Evolutionary conservation across 192 early-diverging fungal genomes (phyloP), one percentile per base, ranked within the genome.

Genomic region (Backusella australiensis): DNA sequence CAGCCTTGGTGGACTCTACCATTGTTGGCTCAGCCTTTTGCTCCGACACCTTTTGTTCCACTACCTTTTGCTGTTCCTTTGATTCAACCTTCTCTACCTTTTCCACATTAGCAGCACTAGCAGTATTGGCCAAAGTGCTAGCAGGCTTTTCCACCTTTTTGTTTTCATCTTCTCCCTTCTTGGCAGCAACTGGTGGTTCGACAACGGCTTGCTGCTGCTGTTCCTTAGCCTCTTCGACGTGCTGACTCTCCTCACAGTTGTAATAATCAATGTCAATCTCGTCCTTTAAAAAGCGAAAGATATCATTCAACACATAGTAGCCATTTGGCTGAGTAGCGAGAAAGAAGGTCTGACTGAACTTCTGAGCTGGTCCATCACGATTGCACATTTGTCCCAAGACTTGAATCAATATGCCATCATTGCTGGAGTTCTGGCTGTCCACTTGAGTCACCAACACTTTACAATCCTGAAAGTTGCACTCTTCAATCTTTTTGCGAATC

Each of bases 211-310:
- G 21, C 42, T 42, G n/a, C 34, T 36, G 29, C 35, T 23, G 44
- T 46, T 52, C 65, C 46, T 77, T 46, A 39, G 26, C 12, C 11
- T 83, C 78, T n/a, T 69, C 56, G n/a, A 34, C 49, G 4, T 67
- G 21, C 6, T 67, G 77, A 42, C 85, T 86, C 41, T 90, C 91
- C 68, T 81, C 81, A 36, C 68, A 70, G 5, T 39, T 66, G 23
- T 79, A 74, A 32, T 71, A 79, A 34, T 79, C 78, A 75, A 79
- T 79, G 34, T 79, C 65, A 6, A 76, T 68, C 73, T 97, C 96
- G n/a, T 98, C 96, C 80, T 94, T 94, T 80, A 98, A 84, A 86
- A 93, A 97, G 73, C 97, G 93, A 88, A 98, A 93, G 73, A 98
- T 96, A 80, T 97, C 95, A 78, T 96, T 96, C 84, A 92, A 83